phyloP scores from a whole-genome alignment of 2,329 filamentous ascomycete genomes.

The Talaromyces marneffei region DNA sequence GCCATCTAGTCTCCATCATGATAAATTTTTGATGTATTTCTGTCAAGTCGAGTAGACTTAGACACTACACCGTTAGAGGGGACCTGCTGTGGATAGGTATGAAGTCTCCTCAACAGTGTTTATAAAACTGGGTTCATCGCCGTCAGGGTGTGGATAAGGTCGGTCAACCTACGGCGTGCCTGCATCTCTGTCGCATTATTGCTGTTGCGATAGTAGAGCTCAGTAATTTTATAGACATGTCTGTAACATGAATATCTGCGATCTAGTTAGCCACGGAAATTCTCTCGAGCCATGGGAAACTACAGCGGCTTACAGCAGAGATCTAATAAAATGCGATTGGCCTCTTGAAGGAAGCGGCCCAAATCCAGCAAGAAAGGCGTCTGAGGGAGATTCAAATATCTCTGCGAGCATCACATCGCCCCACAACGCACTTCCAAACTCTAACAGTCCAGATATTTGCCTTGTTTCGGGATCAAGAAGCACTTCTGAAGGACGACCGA shows the following conservation, averaged over 20 bases:
- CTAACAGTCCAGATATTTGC: constrained; percentile 46
- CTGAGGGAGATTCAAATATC: constrained; percentile 38
- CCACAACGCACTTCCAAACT: constrained; percentile 51
- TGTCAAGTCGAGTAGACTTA: neutral
- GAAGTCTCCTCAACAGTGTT: neutral
- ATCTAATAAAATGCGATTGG: constrained; percentile 25
- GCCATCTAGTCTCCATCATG: neutral
- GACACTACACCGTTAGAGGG: neutral
- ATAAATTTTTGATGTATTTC: neutral
- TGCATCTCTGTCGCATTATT: constrained; percentile 33
- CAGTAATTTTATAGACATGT: constrained; percentile 30
- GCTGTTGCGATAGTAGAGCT: constrained; percentile 36
- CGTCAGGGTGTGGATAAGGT: constrained; percentile 27
- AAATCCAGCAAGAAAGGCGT: constrained; percentile 34
- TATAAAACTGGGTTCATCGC: constrained; percentile 15
- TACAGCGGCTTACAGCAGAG: constrained; percentile 29
- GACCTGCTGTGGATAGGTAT: neutral
- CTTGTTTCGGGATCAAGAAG: constrained; percentile 46
- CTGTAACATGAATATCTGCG: constrained; percentile 38
- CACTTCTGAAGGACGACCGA: constrained; percentile 46
- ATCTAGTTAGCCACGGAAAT: neutral
- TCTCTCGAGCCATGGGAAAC: neutral
- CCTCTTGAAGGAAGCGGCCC: constrained; percentile 23
- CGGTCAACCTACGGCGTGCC: constrained; percentile 32
- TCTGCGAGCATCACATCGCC: constrained; percentile 52